Evolutionary conservation across 176 grass and related monocot genomes (phyloP).

Genomic region (Eragrostis nindensis): DNA sequence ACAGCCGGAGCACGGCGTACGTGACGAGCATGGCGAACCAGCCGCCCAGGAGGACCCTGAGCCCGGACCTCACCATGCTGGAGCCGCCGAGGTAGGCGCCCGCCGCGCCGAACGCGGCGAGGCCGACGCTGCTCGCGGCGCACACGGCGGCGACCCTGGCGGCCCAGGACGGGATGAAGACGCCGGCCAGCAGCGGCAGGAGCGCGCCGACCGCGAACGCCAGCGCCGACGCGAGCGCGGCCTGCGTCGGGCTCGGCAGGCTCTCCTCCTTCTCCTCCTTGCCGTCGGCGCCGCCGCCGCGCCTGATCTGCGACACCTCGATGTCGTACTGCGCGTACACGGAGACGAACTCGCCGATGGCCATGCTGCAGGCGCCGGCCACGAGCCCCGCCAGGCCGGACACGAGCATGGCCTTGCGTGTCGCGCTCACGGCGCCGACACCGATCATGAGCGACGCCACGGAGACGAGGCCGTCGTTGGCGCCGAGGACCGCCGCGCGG

Average conservation of each 20-base stretch:
- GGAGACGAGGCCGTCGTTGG: slow-evolving; percentile 95
- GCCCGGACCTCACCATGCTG: slow-evolving; percentile 40
- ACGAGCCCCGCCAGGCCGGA: slow-evolving; percentile 82
- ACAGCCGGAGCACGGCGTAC: slow-evolving; percentile 69
- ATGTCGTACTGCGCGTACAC: slow-evolving; percentile 96
- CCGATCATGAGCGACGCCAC: slow-evolving; percentile 96
- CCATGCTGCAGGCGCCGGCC: slow-evolving; percentile 97
- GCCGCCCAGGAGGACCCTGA: slow-evolving; percentile 74
- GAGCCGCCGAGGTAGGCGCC: slow-evolving; percentile 76
- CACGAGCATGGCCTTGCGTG: slow-evolving; percentile 66
- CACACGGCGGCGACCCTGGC: slow-evolving; percentile 59
- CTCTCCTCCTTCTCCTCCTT: slow-evolving; percentile 14
- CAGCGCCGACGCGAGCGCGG: slow-evolving; percentile 77
- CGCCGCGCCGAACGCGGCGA: slow-evolving; percentile 62
- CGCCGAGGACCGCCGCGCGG: slow-evolving; percentile 86
- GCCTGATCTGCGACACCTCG: slow-evolving; percentile 56
- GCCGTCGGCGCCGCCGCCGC: not conserved
- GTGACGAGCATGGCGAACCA: slow-evolving; percentile 90
- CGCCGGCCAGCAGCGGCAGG: slow-evolving; percentile 73
- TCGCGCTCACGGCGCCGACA: slow-evolving; percentile 60
- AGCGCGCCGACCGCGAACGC: slow-evolving; percentile 72
- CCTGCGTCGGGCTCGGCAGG: slow-evolving; percentile 69
- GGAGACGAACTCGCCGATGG: slow-evolving; percentile 94
- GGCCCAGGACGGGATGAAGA: slow-evolving; percentile 40
- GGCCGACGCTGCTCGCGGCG: slow-evolving; percentile 57